Evolutionary conservation across 78 protist genomes (phyloP), one percentile per base, ranked within the genome.

Genomic region (Neovahlkampfia damariscottae): DNA sequence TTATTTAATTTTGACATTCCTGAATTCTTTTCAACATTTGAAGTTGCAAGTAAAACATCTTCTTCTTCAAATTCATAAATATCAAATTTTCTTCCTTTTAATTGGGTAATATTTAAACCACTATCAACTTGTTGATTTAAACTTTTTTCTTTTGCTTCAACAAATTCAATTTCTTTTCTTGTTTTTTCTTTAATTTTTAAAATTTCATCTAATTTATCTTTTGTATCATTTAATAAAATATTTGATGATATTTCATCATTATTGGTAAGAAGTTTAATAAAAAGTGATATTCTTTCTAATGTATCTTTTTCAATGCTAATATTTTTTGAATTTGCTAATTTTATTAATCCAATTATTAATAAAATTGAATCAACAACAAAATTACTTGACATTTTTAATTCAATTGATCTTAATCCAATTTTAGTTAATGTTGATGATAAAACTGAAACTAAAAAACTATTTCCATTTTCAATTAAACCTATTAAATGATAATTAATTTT

Each of bases 231-330:
- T 19, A 19, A 50, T 50, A 50, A 50, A n/a, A 19, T 50, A 19
- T 19, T 19, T 50, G 62, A 50, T 19, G 34, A n/a, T 19, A n/a
- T 50, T 19, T 50, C 34, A 50, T 72, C 69, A 41, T 72, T 72
- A 41, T 72, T 32, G 76, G 76, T 38, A 5, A 50, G 19, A 19
- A 69, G 28, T 30, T 67, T 31, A 8, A 90, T 6, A 84, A 87
- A 86, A 5, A 59, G 31, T n/a, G 58, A 0, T 67, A 93, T 39
- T n/a, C 96, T 69, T 38, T 90, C 96, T 34, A 70, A 28, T 39
- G 85, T 10, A 76, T 91, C 95, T 8, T n/a, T 29, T 72, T 81
- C 91, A 59, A 91, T 82, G 31, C 62, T 19, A 50, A n/a, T n/a
- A 19, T 50, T 50, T 19, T 50, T 50, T 19, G 62, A n/a, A n/a